Conservation (phyloP, 768 basidiomycete genomes). For the Auricularia heimuer region DNA sequence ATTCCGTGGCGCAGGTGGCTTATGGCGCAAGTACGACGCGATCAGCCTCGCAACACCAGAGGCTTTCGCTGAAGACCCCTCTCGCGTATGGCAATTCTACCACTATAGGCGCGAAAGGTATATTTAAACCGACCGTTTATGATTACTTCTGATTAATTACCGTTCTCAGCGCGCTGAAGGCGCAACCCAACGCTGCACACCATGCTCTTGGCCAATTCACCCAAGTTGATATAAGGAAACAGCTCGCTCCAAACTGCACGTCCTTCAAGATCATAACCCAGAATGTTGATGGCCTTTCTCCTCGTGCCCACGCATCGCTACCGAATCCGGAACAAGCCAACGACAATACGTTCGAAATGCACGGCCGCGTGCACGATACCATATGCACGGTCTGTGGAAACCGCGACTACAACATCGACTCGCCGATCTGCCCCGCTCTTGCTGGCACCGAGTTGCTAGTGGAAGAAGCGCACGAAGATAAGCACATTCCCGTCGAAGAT, state of each 20-base stretch:
- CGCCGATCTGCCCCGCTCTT: neutral
- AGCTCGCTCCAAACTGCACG: neutral
- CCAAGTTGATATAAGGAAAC: neutral
- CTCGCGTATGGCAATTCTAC: conserved; percentile 54
- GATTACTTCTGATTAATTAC: neutral
- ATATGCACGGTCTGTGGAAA: neutral
- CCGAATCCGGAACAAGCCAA: neutral
- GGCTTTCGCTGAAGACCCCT: conserved; percentile 39
- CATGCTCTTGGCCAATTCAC: conserved; percentile 8
- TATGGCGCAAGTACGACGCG: conserved; percentile 43
- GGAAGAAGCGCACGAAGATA: neutral
- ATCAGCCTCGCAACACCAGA: conserved; percentile 43
- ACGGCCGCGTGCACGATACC: neutral
- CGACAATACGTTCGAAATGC: neutral
- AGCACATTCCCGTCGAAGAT: neutral
- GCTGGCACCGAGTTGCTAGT: neutral
- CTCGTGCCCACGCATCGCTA: conserved; percentile 1
- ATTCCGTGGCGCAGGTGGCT: conserved; percentile 41
- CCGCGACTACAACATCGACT: neutral
- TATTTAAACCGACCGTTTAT: neutral
- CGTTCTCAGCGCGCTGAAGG: conserved; percentile 11
- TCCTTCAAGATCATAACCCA: conserved; percentile 5
- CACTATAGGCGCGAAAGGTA: conserved; percentile 15
- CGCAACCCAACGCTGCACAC: conserved; percentile 17
- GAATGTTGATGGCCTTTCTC: conserved; percentile 7